Evolutionary conservation across 306 rosid genomes (phyloP).

Genomic region (Fagus crenata): DNA sequence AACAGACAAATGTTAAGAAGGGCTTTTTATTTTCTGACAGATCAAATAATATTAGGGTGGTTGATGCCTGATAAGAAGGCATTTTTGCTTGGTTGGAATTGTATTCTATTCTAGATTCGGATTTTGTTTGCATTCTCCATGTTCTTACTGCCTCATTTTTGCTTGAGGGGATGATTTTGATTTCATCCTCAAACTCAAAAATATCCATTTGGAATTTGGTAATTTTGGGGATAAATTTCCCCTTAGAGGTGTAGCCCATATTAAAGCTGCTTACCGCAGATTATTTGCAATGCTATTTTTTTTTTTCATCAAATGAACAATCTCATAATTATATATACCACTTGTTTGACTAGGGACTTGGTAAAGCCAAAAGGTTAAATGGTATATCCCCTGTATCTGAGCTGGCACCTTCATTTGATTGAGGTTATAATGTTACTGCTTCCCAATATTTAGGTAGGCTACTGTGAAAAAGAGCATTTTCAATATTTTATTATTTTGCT

Average conservation of each 20-base stretch:
- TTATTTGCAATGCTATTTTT: no score
- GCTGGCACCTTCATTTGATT: no score
- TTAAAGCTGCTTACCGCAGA: not conserved
- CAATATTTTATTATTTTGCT: not conserved
- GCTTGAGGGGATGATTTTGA: slow-evolving; percentile 26
- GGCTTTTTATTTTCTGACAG: slow-evolving; percentile 8
- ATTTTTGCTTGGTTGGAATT: not conserved
- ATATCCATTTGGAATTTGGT: no score
- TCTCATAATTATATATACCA: no score
- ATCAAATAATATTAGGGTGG: slow-evolving; percentile 30
- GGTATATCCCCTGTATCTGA: not conserved
- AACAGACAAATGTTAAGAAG: not conserved
- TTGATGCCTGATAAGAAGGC: slow-evolving; percentile 9
- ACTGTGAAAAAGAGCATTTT: no score
- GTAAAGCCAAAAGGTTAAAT: not conserved
- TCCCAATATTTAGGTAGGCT: no score
- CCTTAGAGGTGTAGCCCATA: not conserved
- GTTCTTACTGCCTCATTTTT: not conserved
- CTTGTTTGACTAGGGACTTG: not conserved
- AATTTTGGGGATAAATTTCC: not conserved
- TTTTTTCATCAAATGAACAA: not conserved
- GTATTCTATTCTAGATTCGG: not conserved
- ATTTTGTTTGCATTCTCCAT: not conserved
- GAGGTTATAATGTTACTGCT: not conserved
- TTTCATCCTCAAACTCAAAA: slow-evolving; percentile 1